A percentile compares a stretch with the other conserved stretches of the same genome.
These are phyloP conservation scores for Bacidia rubella DNA, from an alignment of 495 filamentous ascomycete species.

Conservation along the genomic window DNA sequence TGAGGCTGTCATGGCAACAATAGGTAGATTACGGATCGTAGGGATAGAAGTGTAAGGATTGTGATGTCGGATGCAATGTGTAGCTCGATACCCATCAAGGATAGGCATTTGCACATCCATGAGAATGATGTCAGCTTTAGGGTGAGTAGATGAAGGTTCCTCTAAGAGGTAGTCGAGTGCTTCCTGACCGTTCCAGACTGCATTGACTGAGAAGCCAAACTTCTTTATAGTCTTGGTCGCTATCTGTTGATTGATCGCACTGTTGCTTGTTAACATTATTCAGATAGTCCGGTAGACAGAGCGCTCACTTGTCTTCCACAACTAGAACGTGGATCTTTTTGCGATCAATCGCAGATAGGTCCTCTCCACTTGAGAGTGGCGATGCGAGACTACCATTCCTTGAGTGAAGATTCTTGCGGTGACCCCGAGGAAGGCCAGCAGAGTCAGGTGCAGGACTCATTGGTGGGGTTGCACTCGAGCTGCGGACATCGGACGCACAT, in stretches of 20 bases:
- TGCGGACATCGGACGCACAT: conserved; percentile 33
- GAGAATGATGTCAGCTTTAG: conserved; percentile 60
- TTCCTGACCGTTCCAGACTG: conserved; percentile 63
- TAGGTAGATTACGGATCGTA: conserved; percentile 42
- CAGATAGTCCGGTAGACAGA: background rate
- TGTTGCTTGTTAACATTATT: conserved; percentile 19
- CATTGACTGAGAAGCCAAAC: conserved; percentile 55
- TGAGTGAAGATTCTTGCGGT: background rate
- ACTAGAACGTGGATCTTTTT: conserved; percentile 49
- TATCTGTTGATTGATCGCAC: conserved; percentile 64
- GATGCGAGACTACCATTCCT: background rate
- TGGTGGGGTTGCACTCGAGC: conserved; percentile 14
- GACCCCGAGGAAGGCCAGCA: background rate
- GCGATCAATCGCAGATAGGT: conserved; percentile 22
- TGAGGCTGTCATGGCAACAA: conserved; percentile 71
- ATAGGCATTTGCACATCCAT: conserved; percentile 86
- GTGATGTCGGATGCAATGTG: conserved; percentile 53
- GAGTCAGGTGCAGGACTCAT: background rate
- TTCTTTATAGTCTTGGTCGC: conserved; percentile 62
- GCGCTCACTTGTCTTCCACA: conserved; percentile 61
- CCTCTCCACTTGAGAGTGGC: background rate
- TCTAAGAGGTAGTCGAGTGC: conserved; percentile 52
- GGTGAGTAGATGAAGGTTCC: conserved; percentile 20
- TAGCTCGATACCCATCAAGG: conserved; percentile 66
- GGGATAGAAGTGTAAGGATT: conserved; percentile 39